Evolutionary conservation across 179 eudicot genomes (phyloP).

Genomic region (Drosera spatulata): DNA sequence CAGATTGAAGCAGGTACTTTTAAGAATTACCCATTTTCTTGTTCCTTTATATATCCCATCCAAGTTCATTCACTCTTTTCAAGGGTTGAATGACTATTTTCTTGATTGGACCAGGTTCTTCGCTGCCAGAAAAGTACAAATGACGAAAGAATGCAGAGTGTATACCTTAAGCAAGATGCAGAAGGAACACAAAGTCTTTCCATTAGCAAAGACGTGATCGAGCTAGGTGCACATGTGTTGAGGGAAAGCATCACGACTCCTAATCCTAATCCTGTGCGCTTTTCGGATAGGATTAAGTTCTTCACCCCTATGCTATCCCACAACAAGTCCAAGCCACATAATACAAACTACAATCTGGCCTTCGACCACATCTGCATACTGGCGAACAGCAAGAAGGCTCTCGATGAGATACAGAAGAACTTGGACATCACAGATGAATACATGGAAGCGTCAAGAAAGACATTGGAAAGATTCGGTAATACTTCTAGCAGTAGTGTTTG

Average conservation of each 20-base stretch:
- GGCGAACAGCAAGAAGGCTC: conserved; percentile 52
- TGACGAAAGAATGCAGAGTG: conserved; percentile 43
- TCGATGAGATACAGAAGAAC: conserved; percentile 49
- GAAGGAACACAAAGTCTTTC: conserved; percentile 34
- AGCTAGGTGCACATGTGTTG: conserved; percentile 50
- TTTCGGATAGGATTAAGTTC: conserved; percentile 49
- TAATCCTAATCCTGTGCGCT: conserved; percentile 48
- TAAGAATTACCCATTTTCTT: too few species aligned
- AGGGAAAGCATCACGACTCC: conserved; percentile 64
- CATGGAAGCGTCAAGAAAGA: conserved; percentile 62
- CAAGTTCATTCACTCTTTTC: too few species aligned
- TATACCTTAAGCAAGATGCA: conserved; percentile 40
- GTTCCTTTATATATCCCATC: too few species aligned
- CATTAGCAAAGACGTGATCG: conserved; percentile 45
- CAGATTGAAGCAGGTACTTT: conserved; percentile 48
- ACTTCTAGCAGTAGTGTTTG: conserved; percentile 94
- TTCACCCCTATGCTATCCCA: conserved; percentile 29
- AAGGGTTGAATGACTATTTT: background rate
- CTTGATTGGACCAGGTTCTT: conserved; percentile 27
- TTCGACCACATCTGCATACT: conserved; percentile 64
- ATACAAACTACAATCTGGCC: conserved; percentile 61
- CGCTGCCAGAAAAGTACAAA: conserved; percentile 53
- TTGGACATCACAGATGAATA: conserved; percentile 47
- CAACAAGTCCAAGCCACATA: conserved; percentile 29
- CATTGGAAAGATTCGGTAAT: conserved; percentile 66